Percentiles rank a stretch among this genome's conserved stretches.
Conservation (phyloP, 2,329 filamentous ascomycete genomes). For the Cladorrhinum sp. region DNA sequence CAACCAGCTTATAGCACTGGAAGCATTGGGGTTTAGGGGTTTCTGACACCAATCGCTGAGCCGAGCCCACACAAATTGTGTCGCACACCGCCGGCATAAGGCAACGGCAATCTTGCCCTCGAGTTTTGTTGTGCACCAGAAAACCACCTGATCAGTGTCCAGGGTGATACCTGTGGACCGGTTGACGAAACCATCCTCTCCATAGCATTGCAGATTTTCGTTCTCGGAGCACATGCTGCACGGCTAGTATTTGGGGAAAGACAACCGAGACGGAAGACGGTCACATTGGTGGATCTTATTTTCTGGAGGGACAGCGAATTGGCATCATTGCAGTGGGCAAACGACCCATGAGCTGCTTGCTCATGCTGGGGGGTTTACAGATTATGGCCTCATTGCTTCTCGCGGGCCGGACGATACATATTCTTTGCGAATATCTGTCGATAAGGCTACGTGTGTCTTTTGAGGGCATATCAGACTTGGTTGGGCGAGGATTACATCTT, state of each 20-base stretch:
- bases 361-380: not conserved
- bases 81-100: constrained; percentile 13
- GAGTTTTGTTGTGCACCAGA: constrained; percentile 1
- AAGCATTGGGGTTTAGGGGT: constrained; percentile 53
- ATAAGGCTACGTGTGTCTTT: not conserved
- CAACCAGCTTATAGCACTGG: constrained; percentile 57
- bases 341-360: not conserved
- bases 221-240: constrained; percentile 1
- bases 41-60: constrained; percentile 1
- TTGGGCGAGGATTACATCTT: not conserved
- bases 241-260: constrained; percentile 8
- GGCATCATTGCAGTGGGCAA: not conserved
- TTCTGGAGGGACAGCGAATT: not conserved
- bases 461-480: not conserved
- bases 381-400: not conserved
- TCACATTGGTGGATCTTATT: constrained; percentile 16
- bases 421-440: not conserved
- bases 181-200: constrained; percentile 16
- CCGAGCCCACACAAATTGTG: constrained; percentile 6
- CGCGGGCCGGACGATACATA: not conserved
- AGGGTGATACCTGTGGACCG: constrained; percentile 31
- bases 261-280: constrained; percentile 25
- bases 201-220: constrained; percentile 9
- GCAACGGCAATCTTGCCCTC: constrained; percentile 2
- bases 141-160: constrained; percentile 26